A percentile compares a stretch with the other conserved stretches of the same genome.
Evolutionary conservation across 108 stramenopile species (phyloP).

Genomic region (Cyclotella cryptica): DNA sequence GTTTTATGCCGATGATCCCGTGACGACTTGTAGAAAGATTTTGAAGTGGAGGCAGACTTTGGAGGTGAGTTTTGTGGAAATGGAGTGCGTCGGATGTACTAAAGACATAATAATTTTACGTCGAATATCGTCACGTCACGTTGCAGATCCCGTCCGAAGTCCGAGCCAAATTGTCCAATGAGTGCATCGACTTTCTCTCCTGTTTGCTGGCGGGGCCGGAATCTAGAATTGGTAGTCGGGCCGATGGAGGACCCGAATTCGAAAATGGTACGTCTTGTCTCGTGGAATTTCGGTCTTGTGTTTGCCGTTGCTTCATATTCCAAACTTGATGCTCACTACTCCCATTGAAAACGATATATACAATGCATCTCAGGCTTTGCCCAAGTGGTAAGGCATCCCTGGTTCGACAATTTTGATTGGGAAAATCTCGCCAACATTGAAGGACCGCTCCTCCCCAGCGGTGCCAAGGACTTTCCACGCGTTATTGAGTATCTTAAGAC

Average conservation of each 20-base stretch:
- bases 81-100: too few relatives aligned
- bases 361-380: constrained; percentile 56
- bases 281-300: neutral
- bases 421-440: constrained; percentile 71
- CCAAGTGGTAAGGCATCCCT: constrained; percentile 89
- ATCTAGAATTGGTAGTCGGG: constrained; percentile 82
- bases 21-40: constrained; percentile 97
- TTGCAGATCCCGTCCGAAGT: constrained; percentile 78
- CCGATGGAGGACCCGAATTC: constrained; percentile 78
- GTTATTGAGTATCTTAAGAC: constrained; percentile 89
- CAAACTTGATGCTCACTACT: neutral
- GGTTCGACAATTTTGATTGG: constrained; percentile 91
- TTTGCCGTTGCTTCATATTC: too few relatives aligned
- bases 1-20: constrained; percentile 99
- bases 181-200: constrained; percentile 91
- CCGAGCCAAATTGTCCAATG: constrained; percentile 73
- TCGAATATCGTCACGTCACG: neutral
- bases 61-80: constrained; percentile 66
- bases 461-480: constrained; percentile 81
- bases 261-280: constrained; percentile 57
- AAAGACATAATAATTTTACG: too few relatives aligned
- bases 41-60: constrained; percentile 90
- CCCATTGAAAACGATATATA: neutral
- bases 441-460: constrained; percentile 85
- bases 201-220: constrained; percentile 89